These are phyloP conservation scores for Plantago major DNA, from an alignment of 257 asterid genomes.

Conservation along the genomic window DNA sequence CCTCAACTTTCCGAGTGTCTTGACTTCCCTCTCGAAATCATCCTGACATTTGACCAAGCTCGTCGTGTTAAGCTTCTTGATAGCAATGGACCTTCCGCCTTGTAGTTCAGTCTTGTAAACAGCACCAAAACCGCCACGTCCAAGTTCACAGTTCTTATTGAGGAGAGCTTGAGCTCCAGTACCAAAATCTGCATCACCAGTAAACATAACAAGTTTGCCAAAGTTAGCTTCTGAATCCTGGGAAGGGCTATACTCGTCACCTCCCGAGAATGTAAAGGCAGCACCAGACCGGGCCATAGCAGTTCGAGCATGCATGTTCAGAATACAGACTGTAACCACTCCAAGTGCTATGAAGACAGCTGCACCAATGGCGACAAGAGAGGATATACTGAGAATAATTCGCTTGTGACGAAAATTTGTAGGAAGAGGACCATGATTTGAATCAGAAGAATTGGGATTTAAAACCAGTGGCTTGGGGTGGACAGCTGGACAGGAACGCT, in stretches of 20 bases:
- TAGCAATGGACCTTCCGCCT: constrained; percentile 61
- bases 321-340: constrained; percentile 61
- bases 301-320: constrained; percentile 60
- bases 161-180: constrained; percentile 69
- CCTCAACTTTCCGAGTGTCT: constrained; percentile 48
- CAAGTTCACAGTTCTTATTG: constrained; percentile 68
- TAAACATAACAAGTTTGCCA: constrained; percentile 87
- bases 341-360: constrained; percentile 82
- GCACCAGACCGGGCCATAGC: constrained; percentile 46
- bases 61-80: constrained; percentile 73
- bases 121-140: constrained; percentile 85
- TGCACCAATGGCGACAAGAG: constrained; percentile 83
- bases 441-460: constrained; percentile 67
- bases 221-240: constrained; percentile 60
- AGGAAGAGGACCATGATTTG: constrained; percentile 41
- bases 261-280: constrained; percentile 48
- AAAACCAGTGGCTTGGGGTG: constrained; percentile 83
- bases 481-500: constrained; percentile 74
- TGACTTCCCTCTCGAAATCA: constrained; percentile 71
- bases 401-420: constrained; percentile 48
- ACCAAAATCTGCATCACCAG: constrained; percentile 68
- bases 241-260: constrained; percentile 65
- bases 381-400: constrained; percentile 65
- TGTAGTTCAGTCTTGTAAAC: constrained; percentile 56
- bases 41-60: constrained; percentile 71